Conservation (phyloP, 1,284 basidiomycete genomes). For the Sanguinoderma infundibulare region DNA sequence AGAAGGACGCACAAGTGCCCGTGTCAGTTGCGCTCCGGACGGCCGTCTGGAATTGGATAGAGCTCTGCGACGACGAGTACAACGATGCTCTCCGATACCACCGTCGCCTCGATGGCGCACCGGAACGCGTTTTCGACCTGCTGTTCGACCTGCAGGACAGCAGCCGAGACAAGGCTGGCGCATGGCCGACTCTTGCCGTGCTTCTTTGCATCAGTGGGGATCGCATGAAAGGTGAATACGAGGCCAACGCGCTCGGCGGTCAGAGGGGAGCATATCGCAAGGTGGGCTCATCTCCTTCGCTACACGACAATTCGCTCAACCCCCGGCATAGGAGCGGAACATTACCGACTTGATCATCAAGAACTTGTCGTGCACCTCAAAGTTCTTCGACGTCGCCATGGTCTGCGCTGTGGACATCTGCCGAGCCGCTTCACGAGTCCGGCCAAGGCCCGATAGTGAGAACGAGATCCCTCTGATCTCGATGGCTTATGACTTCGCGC, state of each 20-base stretch:
- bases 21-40: constrained; percentile 78
- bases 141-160: constrained; percentile 64
- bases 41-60: constrained; percentile 94
- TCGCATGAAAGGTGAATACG: constrained; percentile 62
- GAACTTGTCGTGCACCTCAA: constrained; percentile 53
- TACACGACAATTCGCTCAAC: not conserved
- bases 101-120: constrained; percentile 75
- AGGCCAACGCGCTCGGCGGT: constrained; percentile 38
- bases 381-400: constrained; percentile 66
- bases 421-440: constrained; percentile 76
- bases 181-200: constrained; percentile 85
- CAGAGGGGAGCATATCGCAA: constrained; percentile 34
- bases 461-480: constrained; percentile 69
- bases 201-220: constrained; percentile 84
- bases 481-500: constrained; percentile 75
- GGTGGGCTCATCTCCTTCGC: constrained; percentile 21
- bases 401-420: constrained; percentile 85
- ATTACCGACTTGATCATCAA: constrained; percentile 63
- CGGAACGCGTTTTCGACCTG: constrained; percentile 84
- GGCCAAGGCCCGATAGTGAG: constrained; percentile 50
- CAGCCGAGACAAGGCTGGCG: constrained; percentile 52
- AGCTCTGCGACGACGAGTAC: constrained; percentile 82
- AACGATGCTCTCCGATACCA: constrained; percentile 70
- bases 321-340: constrained; percentile 36
- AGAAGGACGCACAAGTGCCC: constrained; percentile 73